Conservation (phyloP, 345 rosid species). For the Arabis hirsuta region DNA sequence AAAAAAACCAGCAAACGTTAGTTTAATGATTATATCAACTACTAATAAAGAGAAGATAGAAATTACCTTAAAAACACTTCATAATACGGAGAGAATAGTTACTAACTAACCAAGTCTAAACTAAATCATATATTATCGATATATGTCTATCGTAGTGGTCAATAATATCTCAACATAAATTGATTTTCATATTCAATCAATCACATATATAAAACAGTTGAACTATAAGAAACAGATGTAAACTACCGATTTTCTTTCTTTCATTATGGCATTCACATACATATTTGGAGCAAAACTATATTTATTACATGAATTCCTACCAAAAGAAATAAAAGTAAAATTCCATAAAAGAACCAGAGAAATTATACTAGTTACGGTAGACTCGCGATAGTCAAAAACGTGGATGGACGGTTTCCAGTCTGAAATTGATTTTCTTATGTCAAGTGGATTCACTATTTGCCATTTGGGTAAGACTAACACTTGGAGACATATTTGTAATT, state of each 20-base stretch:
- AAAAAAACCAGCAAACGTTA: too few relatives aligned
- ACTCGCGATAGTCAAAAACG: too few relatives aligned
- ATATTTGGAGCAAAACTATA: not conserved
- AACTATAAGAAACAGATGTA: not conserved
- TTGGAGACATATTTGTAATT: not conserved
- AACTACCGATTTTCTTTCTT: not conserved
- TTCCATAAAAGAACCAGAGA: not conserved
- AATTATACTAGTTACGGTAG: not conserved
- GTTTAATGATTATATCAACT: too few relatives aligned
- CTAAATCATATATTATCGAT: not conserved
- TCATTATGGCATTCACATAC: not conserved
- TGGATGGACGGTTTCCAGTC: not conserved
- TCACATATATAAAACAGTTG: not conserved
- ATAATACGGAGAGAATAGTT: too few relatives aligned
- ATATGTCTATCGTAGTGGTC: too few relatives aligned
- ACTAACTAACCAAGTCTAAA: not conserved
- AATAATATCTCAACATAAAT: too few relatives aligned
- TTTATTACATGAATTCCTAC: not conserved
- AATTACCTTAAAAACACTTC: too few relatives aligned
- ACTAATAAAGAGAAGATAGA: too few relatives aligned
- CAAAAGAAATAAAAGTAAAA: not conserved
- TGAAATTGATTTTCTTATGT: not conserved
- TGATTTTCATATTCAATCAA: too few relatives aligned
- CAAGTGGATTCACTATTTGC: conserved; percentile 2
- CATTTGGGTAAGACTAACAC: conserved; percentile 8